These are phyloP conservation scores for thale cress (Arabidopsis thaliana) DNA, from an alignment of 345 rosid species.

Conservation along the genomic window TAIR10.1 NC_003070.9:21163501-21164000, in stretches of 20 bases:
- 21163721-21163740: not conserved
- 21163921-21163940: constrained; percentile 7
- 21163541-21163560: constrained; percentile 2
- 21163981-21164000: constrained; percentile 14
- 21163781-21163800: not conserved
- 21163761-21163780: not conserved
- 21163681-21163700: constrained; percentile 85
- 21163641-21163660: constrained; percentile 96
- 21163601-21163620: constrained; percentile 58
- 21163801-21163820: constrained; percentile 1
- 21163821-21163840: constrained; percentile 10
- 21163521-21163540: constrained; percentile 64
- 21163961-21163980: not conserved
- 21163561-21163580: constrained; percentile 6
- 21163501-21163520: constrained; percentile 91
- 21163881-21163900: not conserved
- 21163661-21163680: constrained; percentile 92
- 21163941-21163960: not conserved
- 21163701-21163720: constrained; percentile 78
- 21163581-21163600: not conserved
- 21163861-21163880: not conserved
- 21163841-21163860: constrained; percentile 1
- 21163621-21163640: constrained; percentile 97
- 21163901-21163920: not conserved
- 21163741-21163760: not conserved